Conservation (phyloP, 768 basidiomycete species). For the Tricholoma matsutake region DNA sequence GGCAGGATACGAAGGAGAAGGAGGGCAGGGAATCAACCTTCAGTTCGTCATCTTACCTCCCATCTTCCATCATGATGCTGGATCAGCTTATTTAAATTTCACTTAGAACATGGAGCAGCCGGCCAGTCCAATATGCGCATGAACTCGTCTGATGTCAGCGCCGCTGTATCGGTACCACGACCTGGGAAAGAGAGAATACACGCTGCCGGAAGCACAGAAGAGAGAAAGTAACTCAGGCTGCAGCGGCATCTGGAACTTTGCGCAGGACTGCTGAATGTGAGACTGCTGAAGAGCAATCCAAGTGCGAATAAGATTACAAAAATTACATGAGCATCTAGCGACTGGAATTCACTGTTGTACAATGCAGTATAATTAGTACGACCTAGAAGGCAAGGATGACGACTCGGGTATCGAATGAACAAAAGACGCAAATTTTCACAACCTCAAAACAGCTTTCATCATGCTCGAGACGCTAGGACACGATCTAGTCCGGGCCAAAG, state of each 20-base stretch:
- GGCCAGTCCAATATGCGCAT: constrained; percentile 32
- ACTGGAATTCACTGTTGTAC: neutral
- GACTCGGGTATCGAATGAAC: neutral
- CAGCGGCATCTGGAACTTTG: neutral
- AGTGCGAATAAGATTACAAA: neutral
- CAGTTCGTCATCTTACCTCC: constrained; percentile 21
- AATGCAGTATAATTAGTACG: neutral
- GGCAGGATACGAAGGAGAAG: constrained; percentile 29
- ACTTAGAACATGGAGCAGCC: constrained; percentile 16
- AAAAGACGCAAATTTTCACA: neutral
- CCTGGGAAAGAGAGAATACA: constrained; percentile 26
- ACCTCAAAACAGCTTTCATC: neutral
- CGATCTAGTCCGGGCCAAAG: neutral
- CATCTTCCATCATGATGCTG: neutral
- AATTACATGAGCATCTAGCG: constrained; percentile 1
- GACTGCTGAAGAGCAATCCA: neutral
- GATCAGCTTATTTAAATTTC: neutral
- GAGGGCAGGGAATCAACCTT: constrained; percentile 32
- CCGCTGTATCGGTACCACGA: constrained; percentile 34
- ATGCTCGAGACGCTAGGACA: neutral
- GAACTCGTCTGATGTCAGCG: constrained; percentile 37
- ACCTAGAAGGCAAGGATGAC: neutral
- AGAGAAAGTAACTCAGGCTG: neutral
- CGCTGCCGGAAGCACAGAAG: neutral
- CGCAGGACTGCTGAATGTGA: neutral